Base-by-base conservation (phyloP, 1,139 yeast species). In the Blastobotrys ciferrii region DNA sequence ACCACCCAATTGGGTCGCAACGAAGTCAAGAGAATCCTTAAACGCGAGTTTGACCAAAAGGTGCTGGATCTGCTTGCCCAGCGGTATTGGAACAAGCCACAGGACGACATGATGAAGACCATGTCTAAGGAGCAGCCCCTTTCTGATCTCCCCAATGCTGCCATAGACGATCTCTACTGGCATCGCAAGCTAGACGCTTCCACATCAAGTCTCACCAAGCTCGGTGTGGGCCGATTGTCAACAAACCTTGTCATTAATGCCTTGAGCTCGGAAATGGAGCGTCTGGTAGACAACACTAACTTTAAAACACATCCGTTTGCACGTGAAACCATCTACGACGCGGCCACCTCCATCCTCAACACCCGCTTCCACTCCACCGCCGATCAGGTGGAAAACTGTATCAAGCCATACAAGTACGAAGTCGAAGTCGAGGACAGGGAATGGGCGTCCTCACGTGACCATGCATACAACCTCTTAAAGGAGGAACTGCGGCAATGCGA, bases 331-430 rank as follows among this genome's bases (percentile, higher is more conserved):
- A 92, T 94, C 19, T 79, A 78, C 48, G 95, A 89, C 42, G 95
- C 97, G 0, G 95, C 96, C 0, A 77, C 80, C 37, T 73, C 82
- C 18, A 96, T 94, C 1, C 72, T 94, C 53, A 81, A 83, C 53
- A 72, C 86, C 33, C 81, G 92, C 55, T 92, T 80, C 64, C 88
- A 84, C 57, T 84, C 96, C 1, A 92, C 98, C 0, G 95, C 98
- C 0, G 98, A 94, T 65, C 98, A 94, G 65, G 98, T 94, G 13
- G 99, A 94, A 63, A 94, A 92, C 67, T 91, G 98, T 70, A 91
- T 94, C 62, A 94, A 94, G 66, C 98, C 98, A 1, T 92, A 84
- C 70, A 94, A 94, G 68, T 92, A 92, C 66, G 98, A 94, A 64
- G 91, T 94, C 53, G 98, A 94, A 64, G 80, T 92, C 42, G 98